phyloP scores from a whole-genome alignment of 2,329 filamentous ascomycete genomes.

The Calonectria hongkongensis region DNA sequence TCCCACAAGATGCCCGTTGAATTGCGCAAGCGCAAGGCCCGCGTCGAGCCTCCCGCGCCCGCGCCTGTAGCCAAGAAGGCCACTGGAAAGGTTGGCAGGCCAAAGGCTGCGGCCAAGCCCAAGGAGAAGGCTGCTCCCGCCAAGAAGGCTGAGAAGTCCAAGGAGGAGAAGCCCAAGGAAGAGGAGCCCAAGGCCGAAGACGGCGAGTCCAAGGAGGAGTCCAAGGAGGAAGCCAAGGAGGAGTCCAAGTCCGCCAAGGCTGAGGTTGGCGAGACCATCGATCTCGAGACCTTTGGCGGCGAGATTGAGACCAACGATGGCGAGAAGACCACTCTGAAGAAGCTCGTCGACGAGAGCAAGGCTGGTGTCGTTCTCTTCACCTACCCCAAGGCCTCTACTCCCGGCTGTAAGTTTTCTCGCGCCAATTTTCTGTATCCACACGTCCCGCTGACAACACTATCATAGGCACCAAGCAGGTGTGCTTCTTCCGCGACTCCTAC shows the following conservation, averaged over 20 bases:
- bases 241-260: conserved; percentile 60
- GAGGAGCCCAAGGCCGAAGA: conserved; percentile 44
- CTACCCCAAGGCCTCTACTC: conserved; percentile 95
- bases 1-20: conserved; percentile 71
- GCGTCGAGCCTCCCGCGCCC: conserved; percentile 65
- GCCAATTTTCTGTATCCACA: neutral
- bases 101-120: conserved; percentile 56
- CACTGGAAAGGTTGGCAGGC: conserved; percentile 56
- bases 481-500: conserved; percentile 93
- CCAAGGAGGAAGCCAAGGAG: conserved; percentile 58
- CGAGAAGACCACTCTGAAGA: conserved; percentile 84
- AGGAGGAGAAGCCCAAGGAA: conserved; percentile 52
- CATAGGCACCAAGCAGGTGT: conserved; percentile 94
- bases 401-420: conserved; percentile 82
- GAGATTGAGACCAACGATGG: conserved; percentile 92
- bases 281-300: conserved; percentile 77
- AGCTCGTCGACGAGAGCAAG: conserved; percentile 88
- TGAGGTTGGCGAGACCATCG: conserved; percentile 73
- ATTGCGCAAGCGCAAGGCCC: conserved; percentile 78
- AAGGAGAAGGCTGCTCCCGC: conserved; percentile 58
- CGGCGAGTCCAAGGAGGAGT: conserved; percentile 46
- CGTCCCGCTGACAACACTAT: conserved; percentile 36
- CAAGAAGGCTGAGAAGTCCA: conserved; percentile 51
- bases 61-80: conserved; percentile 65
- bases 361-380: conserved; percentile 94